Evolutionary conservation across 345 rosid genomes (phyloP), one percentile per base, ranked within the genome.

Genomic region (Syzygium oleosum): DNA sequence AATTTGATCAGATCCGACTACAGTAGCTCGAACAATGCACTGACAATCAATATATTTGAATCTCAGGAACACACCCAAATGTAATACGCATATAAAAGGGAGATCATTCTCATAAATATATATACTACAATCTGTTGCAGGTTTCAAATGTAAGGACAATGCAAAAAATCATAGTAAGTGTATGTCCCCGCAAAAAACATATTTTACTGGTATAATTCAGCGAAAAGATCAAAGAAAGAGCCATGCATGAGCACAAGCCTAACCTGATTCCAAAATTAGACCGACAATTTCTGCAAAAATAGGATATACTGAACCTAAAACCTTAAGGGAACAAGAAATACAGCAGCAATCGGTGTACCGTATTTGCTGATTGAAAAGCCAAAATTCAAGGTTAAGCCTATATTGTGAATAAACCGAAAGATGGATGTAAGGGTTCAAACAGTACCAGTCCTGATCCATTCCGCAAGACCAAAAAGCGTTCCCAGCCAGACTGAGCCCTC

Each of bases 21-120:
- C 94, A 78, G 96, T 89, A 88, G 97, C 97, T 89, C 96, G 98
- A 78, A 97, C 94, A 85, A 90, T 89, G 87, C 99, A 97, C 99
- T 95, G 94, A 87, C 85, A 85, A 87, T 86, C 85, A 90, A 93
- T 79, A 85, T 88, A 86, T 14, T 12, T 79, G 51, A 88, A 88
- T 52, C 86, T 51, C 68, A 88, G 85, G 89, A 38, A 85, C 55
- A 87, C 54, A 63, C 83, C 85, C 77, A 65, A 85, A 52, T 86
- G 53, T 34, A 54, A 46, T 55, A 31, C 17, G 73, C 27, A 53
- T 19, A 87, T 52, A 34, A 68, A 34, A 68, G 79, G 46, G 79
- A 34, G 25, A 34, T 9, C 79, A 34, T 34, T 34, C 46, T 68
- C 79, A 9, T 25, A 2, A 52, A 52, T 9, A 51, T 4, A 27